phyloP scores from a whole-genome alignment of 345 rosid genomes.

The Populus alba region DNA sequence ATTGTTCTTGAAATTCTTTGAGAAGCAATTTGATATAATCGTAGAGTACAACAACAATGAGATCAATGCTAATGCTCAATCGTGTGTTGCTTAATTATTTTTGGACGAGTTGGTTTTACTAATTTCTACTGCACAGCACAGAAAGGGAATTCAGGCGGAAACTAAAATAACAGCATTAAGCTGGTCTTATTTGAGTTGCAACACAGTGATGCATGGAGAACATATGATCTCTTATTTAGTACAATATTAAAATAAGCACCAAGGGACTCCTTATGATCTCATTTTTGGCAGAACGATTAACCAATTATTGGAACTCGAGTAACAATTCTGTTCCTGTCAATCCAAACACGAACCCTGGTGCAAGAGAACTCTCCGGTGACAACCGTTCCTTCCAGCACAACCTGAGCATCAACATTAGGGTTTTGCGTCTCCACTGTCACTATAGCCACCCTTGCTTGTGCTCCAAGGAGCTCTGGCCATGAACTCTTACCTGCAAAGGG shows the following conservation, averaged over 20 bases:
- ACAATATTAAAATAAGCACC: neutral
- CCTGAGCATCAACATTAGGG: conserved; percentile 14
- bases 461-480: conserved; percentile 42
- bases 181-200: neutral
- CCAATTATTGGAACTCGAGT: neutral
- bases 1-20: too few species aligned
- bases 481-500: conserved; percentile 23
- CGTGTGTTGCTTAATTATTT: too few species aligned
- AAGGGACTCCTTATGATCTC: neutral
- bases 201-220: neutral
- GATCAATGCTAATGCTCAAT: too few species aligned
- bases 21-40: too few species aligned
- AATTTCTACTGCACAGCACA: too few species aligned
- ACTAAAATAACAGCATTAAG: neutral
- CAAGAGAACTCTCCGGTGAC: conserved; percentile 23
- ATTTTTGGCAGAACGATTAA: neutral
- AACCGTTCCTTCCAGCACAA: conserved; percentile 20
- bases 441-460: conserved; percentile 17
- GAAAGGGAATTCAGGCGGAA: too few species aligned
- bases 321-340: conserved; percentile 8
- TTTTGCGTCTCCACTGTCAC: conserved; percentile 24
- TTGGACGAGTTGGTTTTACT: too few species aligned
- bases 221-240: neutral
- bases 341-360: conserved; percentile 32
- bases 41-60: too few species aligned